Conservation (phyloP, 768 basidiomycete genomes). For the Scleroderma bovista region DNA sequence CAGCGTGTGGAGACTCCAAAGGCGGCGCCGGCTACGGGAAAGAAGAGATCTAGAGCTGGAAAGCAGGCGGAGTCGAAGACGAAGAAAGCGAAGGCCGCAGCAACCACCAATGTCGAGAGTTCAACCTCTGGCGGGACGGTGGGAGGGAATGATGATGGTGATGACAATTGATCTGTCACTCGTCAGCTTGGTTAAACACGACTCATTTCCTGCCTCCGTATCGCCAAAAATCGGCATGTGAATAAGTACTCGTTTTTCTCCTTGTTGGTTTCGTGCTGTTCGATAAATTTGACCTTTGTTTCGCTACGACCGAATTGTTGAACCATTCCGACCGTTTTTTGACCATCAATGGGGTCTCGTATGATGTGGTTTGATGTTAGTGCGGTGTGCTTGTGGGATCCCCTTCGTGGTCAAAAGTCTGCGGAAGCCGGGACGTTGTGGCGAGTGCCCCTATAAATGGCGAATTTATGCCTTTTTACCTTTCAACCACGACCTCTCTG, state of each 20-base stretch:
- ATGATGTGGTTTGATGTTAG: constrained; percentile 6
- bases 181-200: constrained; percentile 3
- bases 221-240: neutral
- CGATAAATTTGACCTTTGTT: constrained; percentile 21
- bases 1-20: constrained; percentile 12
- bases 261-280: constrained; percentile 2
- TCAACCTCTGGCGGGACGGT: constrained; percentile 19
- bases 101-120: constrained; percentile 8
- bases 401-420: constrained; percentile 27
- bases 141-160: constrained; percentile 23
- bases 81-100: constrained; percentile 28
- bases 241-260: neutral
- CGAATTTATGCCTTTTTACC: neutral
- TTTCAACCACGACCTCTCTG: too few relatives aligned
- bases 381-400: constrained; percentile 18
- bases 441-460: neutral
- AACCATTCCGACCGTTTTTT: constrained; percentile 22
- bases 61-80: constrained; percentile 25
- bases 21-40: constrained; percentile 14
- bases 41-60: constrained; percentile 25
- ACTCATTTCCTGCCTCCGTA: constrained; percentile 8
- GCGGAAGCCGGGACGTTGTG: too few relatives aligned
- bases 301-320: constrained; percentile 14
- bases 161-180: constrained; percentile 13
- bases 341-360: constrained; percentile 25